Conservation (phyloP, 441 rosid species). For the Brassica hybrid region DNA sequence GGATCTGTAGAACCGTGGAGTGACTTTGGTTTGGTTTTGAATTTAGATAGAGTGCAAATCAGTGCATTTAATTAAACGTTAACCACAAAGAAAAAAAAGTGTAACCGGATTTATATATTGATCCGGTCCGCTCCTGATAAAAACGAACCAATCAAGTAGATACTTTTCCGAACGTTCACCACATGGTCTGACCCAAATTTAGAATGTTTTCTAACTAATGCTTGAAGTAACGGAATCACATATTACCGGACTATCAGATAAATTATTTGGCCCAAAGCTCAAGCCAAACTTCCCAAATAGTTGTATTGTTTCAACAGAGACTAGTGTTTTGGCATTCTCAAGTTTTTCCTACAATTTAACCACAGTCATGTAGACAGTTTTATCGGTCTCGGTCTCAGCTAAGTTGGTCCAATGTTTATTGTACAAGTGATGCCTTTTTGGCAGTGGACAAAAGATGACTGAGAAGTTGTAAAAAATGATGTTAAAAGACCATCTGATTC, state of each 20-base stretch:
- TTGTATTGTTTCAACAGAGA: background rate
- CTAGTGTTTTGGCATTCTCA: background rate
- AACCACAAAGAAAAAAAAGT: background rate
- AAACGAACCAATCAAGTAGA: too few relatives aligned
- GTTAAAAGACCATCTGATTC: background rate
- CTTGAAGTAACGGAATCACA: background rate
- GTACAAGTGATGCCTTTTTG: background rate
- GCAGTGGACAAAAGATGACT: constrained; percentile 1
- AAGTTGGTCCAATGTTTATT: background rate
- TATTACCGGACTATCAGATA: background rate
- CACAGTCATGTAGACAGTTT: background rate
- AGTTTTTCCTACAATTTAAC: background rate
- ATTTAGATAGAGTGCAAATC: background rate
- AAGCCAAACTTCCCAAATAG: background rate
- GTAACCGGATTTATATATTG: background rate
- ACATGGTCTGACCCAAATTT: background rate
- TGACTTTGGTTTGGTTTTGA: background rate
- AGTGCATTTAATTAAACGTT: background rate
- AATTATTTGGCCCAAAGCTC: background rate
- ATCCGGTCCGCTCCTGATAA: background rate
- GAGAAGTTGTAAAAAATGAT: background rate
- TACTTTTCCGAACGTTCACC: background rate
- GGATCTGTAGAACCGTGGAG: constrained; percentile 24
- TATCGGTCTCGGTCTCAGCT: background rate
- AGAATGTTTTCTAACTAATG: background rate